Evolutionary conservation across 1,284 basidiomycete species (phyloP).

Genomic region (Chalciporus piperatoides): DNA sequence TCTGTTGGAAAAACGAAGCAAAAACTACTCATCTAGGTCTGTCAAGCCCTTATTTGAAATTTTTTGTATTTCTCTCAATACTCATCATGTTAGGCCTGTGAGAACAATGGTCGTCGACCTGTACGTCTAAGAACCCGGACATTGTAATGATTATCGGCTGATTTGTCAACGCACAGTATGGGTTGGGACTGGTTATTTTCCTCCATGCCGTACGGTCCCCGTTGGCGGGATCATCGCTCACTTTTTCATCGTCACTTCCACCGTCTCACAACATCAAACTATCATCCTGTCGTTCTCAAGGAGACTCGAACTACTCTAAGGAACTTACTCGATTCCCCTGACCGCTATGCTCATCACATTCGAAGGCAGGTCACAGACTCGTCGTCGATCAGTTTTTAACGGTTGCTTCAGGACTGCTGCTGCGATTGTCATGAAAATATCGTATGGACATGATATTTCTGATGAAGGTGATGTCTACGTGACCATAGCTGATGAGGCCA

Average conservation of each 20-base stretch:
- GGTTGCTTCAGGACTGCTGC: conserved; percentile 31
- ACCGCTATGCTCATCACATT: conserved; percentile 35
- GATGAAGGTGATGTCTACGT: conserved; percentile 44
- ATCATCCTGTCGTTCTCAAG: conserved; percentile 37
- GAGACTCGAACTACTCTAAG: conserved; percentile 39
- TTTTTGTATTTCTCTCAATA: background rate
- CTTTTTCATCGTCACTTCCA: conserved; percentile 46
- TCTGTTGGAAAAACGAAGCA: conserved; percentile 43
- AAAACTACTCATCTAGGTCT: conserved; percentile 44
- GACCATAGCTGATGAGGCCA: conserved; percentile 39
- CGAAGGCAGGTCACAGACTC: conserved; percentile 29
- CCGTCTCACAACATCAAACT: conserved; percentile 27
- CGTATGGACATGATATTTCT: conserved; percentile 38
- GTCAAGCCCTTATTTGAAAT: background rate
- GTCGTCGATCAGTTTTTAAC: background rate
- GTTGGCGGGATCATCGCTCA: conserved; percentile 43
- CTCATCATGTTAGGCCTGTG: conserved; percentile 20
- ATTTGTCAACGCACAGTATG: conserved; percentile 34
- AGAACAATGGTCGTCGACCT: conserved; percentile 46
- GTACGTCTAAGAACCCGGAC: conserved; percentile 25
- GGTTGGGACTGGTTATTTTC: conserved; percentile 50
- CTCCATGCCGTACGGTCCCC: conserved; percentile 39
- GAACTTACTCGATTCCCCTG: conserved; percentile 35
- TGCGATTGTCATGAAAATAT: conserved; percentile 39
- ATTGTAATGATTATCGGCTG: background rate